Base-by-base conservation (phyloP, 1,284 basidiomycete species). In the Calocybe gambosa region DNA sequence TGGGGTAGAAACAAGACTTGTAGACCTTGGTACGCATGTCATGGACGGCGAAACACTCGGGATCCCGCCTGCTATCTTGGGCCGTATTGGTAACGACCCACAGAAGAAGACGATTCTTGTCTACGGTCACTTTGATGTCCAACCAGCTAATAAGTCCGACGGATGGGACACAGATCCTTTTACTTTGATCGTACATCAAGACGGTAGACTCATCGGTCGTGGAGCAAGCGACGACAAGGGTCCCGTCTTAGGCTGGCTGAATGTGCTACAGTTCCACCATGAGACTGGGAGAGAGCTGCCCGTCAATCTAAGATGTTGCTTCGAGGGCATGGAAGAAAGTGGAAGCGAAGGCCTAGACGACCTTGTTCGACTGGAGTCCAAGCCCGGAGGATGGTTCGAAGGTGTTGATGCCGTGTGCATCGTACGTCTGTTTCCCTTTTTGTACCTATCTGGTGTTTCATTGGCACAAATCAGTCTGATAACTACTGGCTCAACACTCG, bases 241-340 rank as follows among this genome's bases (percentile, higher is more conserved):
- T 1, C 91, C 91, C 5, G 74, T 95, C 37, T 68, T 97, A 39
- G 94, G 91, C 31, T 98, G 95, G 96, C 68, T 99, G 53, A 96
- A 99, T 64, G 87, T 93, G 42, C 74, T 98, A 45, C 87, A 97
- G 60, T 93, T 93, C 38, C 93, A 98, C 51, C 70, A 77, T 47
- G 65, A 83, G 51, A 78, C 84, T 39, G 77, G 79, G 34, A 73
- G 86, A 46, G 81, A 86, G 42, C 76, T 99, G 15, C 95, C 95
- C 1, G 95, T 99, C 45, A 99, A 99, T 68, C 68, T 99, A 56
- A 82, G 85, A 59, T 87, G 93, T 74, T 93, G 90, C 72, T 94
- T 99, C 60, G 95, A 99, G 66, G 93, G 95, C 6, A 99, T 99
- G 96, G 95, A 99, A 67, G 95, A 99, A 72, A 89, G 78, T 56